A percentile compares a stretch with the other conserved stretches of the same genome.
These are phyloP conservation scores for Salvia hispanica DNA, from an alignment of 257 asterid species.

Conservation along the genomic window DNA sequence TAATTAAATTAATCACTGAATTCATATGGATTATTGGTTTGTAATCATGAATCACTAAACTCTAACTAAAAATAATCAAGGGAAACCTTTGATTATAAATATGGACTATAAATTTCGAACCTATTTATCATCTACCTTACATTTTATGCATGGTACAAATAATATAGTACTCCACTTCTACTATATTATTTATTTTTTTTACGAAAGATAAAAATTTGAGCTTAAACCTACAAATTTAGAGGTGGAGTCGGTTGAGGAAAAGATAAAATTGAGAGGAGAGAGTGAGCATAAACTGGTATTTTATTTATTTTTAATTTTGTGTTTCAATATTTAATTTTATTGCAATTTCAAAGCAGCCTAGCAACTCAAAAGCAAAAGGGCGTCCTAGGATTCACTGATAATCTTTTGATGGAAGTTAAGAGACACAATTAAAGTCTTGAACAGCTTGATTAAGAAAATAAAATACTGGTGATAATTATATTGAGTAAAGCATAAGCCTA, in stretches of 20 bases:
- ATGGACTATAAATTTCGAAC: no score
- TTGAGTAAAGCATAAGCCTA: slow-evolving; percentile 36
- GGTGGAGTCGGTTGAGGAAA: not conserved
- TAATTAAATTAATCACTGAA: no score
- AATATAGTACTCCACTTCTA: no score
- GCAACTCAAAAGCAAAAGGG: slow-evolving; percentile 35
- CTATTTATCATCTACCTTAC: no score
- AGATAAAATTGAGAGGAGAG: not conserved
- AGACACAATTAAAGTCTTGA: slow-evolving; percentile 15
- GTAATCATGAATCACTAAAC: no score
- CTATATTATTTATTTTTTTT: no score
- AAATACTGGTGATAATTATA: not conserved
- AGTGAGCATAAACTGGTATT: not conserved
- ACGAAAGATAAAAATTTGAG: no score
- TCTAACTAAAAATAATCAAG: no score
- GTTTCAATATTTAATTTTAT: not conserved
- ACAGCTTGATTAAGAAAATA: slow-evolving; percentile 22
- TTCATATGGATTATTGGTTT: no score
- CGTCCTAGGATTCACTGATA: slow-evolving; percentile 34
- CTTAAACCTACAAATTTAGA: not conserved
- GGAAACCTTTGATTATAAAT: no score
- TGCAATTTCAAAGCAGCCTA: not conserved
- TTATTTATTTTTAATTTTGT: not conserved
- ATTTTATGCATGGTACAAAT: not conserved
- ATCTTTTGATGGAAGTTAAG: slow-evolving; percentile 27